Conservation (phyloP, 768 basidiomycete genomes). For the Lentinula aciculospora region DNA sequence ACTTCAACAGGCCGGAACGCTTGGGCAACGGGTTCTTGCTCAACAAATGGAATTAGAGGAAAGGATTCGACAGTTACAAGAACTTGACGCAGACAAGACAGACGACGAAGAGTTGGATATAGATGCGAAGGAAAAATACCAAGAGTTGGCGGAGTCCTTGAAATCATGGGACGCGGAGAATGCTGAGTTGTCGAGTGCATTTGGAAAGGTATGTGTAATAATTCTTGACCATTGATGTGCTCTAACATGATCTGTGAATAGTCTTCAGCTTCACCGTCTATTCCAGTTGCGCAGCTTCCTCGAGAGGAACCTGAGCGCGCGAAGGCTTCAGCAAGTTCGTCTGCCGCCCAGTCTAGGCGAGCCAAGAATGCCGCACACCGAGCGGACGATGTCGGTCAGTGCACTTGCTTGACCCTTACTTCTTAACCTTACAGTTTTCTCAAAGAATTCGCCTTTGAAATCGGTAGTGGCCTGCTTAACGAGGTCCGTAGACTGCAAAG, state of each 20-base stretch:
- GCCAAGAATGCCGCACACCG: conserved; percentile 91
- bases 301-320: conserved; percentile 59
- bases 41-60: conserved; percentile 94
- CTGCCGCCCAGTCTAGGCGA: conserved; percentile 80
- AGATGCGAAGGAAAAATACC: conserved; percentile 67
- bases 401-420: conserved; percentile 9
- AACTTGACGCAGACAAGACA: conserved; percentile 55
- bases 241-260: background rate
- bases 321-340: conserved; percentile 55
- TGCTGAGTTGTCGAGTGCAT: conserved; percentile 63
- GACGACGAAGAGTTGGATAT: conserved; percentile 61
- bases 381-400: conserved; percentile 83
- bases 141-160: conserved; percentile 72
- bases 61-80: conserved; percentile 77
- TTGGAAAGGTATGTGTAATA: conserved; percentile 55
- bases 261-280: conserved; percentile 26
- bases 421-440: conserved; percentile 8
- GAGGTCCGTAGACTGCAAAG: conserved; percentile 91
- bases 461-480: conserved; percentile 85
- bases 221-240: background rate
- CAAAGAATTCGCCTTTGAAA: conserved; percentile 93
- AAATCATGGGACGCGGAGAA: conserved; percentile 78
- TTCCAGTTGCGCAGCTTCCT: conserved; percentile 44
- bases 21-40: conserved; percentile 89
- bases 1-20: conserved; percentile 83